Percentiles rank a stretch among this genome's conserved stretches.
Evolutionary conservation across 257 asterid species (phyloP).

Genomic region (Linderniella brevidens): DNA sequence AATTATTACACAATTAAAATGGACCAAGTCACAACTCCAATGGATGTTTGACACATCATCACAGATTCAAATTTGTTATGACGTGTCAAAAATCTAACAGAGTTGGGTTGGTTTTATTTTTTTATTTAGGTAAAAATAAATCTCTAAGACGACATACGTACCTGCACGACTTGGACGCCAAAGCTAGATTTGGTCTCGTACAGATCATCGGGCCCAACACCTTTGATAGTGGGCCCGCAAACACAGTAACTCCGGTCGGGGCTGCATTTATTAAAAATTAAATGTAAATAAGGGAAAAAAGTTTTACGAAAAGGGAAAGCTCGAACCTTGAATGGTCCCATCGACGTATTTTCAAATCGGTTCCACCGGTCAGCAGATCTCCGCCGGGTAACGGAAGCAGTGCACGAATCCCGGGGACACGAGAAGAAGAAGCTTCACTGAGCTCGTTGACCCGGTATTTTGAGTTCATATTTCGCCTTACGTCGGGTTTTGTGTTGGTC

Average conservation of each 20-base stretch:
- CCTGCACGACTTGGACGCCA: slow-evolving; percentile 98
- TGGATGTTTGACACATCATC: background rate
- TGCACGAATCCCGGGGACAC: slow-evolving; percentile 87
- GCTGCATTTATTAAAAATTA: slow-evolving; percentile 30
- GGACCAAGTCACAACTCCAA: background rate
- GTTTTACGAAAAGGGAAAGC: background rate
- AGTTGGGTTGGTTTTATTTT: background rate
- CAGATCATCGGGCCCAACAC: slow-evolving; percentile 65
- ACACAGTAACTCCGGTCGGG: slow-evolving; percentile 85
- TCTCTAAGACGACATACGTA: slow-evolving; percentile 13
- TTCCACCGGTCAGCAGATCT: slow-evolving; percentile 90
- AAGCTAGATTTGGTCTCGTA: slow-evolving; percentile 86
- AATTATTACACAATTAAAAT: background rate
- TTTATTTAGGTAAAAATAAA: slow-evolving; percentile 2
- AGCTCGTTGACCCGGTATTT: slow-evolving; percentile 82
- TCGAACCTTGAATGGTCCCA: slow-evolving; percentile 92
- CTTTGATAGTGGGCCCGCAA: slow-evolving; percentile 87
- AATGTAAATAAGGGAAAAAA: slow-evolving; percentile 1
- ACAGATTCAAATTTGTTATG: too few relatives aligned
- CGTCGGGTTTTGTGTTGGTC: slow-evolving; percentile 45
- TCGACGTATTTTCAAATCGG: slow-evolving; percentile 89
- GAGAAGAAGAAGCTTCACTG: slow-evolving; percentile 54
- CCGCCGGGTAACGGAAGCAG: slow-evolving; percentile 99
- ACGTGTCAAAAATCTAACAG: background rate
- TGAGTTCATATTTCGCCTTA: slow-evolving; percentile 35